Conservation (phyloP, 371 early-diverging fungal genomes). For the Mucor saturninus region DNA sequence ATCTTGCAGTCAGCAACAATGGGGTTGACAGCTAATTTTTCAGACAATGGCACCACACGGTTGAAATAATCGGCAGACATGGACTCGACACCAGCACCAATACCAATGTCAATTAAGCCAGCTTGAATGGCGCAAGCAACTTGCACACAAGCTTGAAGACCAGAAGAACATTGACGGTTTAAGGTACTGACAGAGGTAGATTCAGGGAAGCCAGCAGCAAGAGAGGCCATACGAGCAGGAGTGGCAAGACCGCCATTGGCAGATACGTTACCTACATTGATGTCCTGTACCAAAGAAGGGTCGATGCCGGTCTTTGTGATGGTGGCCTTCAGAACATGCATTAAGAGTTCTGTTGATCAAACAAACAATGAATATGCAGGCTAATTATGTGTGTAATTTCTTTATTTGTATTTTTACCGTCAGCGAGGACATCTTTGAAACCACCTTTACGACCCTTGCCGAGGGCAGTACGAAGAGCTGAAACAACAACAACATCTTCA, state of each 20-base stretch:
- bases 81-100: constrained; percentile 98
- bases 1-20: constrained; percentile 83
- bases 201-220: constrained; percentile 94
- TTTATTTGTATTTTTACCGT: constrained; percentile 26
- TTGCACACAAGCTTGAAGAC: constrained; percentile 92
- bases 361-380: no score
- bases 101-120: constrained; percentile 94
- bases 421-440: constrained; percentile 92
- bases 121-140: constrained; percentile 91
- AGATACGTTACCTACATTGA: constrained; percentile 95
- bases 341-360: constrained; percentile 68
- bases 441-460: constrained; percentile 92
- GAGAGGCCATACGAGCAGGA: constrained; percentile 85
- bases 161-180: constrained; percentile 98
- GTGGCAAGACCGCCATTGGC: constrained; percentile 95
- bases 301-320: constrained; percentile 85
- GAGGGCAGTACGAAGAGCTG: constrained; percentile 91
- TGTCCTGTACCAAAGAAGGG: constrained; percentile 90
- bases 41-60: constrained; percentile 76
- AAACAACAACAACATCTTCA: constrained; percentile 87
- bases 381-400: no score
- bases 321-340: constrained; percentile 82
- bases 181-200: constrained; percentile 85
- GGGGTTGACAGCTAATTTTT: constrained; percentile 60
- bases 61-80: constrained; percentile 88